Base-by-base conservation (phyloP, 805 yeast genomes). In the Starmerella asiatica region DNA sequence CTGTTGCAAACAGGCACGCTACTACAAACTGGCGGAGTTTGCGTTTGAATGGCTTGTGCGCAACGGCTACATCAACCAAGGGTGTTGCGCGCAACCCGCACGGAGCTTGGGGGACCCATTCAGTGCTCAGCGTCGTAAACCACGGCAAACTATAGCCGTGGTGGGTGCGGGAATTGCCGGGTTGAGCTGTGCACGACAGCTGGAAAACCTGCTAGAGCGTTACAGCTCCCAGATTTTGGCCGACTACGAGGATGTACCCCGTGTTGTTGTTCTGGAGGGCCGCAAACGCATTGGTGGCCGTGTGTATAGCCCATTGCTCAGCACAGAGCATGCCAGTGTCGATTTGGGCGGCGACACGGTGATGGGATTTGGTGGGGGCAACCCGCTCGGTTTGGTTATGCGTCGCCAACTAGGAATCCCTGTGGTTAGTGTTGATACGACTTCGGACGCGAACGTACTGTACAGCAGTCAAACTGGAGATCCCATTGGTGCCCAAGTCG, bases 111-210 rank as follows among this genome's bases (percentile, higher is more conserved):
- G 14, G 19, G 20, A 9, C 17, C 24, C 19, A 16, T 43, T 16
- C 30, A 50, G 42, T 36, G 33, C 34, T 7, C 24, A 29, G 23
- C 56, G 46, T 6, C 53, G 47, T 11, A 54, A 56, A 39, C 64
- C 63, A 1, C 46, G 67, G 11, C 55, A 57, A 32, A 57, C 65
- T 3, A 73, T 91, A 38, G 70, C 85, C 28, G 73, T 88, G 32
- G 78, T 84, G 53, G 98, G 98, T 51, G 94, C 97, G 5, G 98
- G 98, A 36, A 78, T 94, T 41, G 94, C 98, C 20, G 98, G 98
- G 49, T 65, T 91, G 35, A 94, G 95, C 52, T 80, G 88, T 58
- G 95, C 97, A 20, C 91, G 93, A 58, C 97, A 88, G 66, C 75
- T 88, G 37, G 88, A 75, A 37, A 81, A 76, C 60, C 91, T 64